These are phyloP conservation scores for Gamsiella multidivaricata DNA, from an alignment of 192 early-diverging fungal genomes.

Conservation along the genomic window DNA sequence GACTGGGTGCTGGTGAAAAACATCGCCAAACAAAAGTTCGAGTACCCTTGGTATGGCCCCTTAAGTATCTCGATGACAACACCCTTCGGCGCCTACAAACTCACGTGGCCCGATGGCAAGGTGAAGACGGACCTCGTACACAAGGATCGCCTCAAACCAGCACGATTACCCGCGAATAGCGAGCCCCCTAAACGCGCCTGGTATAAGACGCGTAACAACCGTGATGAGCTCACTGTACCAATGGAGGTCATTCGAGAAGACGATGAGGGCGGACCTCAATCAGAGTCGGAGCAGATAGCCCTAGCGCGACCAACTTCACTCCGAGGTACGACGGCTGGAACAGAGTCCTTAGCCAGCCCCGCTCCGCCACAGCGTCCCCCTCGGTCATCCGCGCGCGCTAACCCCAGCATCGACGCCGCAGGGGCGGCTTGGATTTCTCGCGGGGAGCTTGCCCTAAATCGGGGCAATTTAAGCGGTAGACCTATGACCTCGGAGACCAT, in stretches of 20 bases:
- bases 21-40: conserved; percentile 10
- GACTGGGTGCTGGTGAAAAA: conserved; percentile 17
- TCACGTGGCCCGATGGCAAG: conserved; percentile 9
- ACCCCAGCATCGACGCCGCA: conserved; percentile 1
- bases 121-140: conserved; percentile 8
- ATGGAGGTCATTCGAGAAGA: background rate
- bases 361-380: background rate
- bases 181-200: background rate
- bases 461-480: background rate
- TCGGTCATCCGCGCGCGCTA: background rate
- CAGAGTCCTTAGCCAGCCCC: background rate
- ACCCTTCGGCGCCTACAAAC: conserved; percentile 13
- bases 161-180: background rate
- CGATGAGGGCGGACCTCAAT: conserved; percentile 1
- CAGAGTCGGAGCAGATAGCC: background rate
- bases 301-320: background rate
- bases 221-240: background rate
- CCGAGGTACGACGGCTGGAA: background rate
- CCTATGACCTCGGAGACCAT: background rate
- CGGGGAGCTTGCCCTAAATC: conserved; percentile 8
- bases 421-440: conserved; percentile 14
- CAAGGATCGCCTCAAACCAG: conserved; percentile 5
- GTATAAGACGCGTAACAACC: conserved; percentile 5
- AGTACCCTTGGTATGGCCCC: conserved; percentile 18
- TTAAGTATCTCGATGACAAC: background rate